These are phyloP conservation scores for Meripilus lineatus DNA, from an alignment of 1,284 basidiomycete genomes.

Conservation along the genomic window DNA sequence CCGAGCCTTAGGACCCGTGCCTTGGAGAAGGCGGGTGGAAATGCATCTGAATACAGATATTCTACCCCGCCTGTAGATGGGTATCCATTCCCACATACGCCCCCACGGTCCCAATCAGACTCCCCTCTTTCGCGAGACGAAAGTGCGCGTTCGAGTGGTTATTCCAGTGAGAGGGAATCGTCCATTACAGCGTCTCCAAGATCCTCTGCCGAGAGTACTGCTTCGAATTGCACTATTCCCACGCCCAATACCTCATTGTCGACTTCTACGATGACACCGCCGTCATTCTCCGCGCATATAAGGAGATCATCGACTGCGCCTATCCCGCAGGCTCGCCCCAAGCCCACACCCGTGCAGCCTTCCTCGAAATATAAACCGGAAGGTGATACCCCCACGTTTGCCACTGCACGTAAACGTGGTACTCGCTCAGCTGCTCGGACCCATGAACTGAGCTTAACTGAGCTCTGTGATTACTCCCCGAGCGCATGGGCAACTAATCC, in stretches of 20 bases:
- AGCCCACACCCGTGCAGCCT: conserved; percentile 2
- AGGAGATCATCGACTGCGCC: not conserved
- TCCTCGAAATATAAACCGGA: not conserved
- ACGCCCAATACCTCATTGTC: not conserved
- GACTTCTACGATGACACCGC: not conserved
- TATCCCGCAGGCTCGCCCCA: not conserved
- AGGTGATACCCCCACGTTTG: conserved; percentile 10
- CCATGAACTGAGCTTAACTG: conserved; percentile 22
- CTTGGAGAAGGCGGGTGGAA: too few relatives aligned
- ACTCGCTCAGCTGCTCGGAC: conserved; percentile 1
- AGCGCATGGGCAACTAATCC: conserved; percentile 19
- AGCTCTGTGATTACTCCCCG: conserved; percentile 21
- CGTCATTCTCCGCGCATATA: not conserved
- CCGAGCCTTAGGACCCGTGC: not conserved
- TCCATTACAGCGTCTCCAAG: not conserved
- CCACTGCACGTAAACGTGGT: conserved; percentile 4
- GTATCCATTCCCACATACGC: conserved; percentile 16
- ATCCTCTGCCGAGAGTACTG: not conserved
- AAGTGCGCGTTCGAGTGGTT: not conserved
- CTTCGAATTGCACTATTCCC: not conserved
- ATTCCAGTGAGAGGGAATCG: not conserved
- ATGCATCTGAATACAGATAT: too few relatives aligned
- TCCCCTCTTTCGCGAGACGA: not conserved
- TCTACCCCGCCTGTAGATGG: too few relatives aligned
- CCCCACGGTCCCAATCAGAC: conserved; percentile 3